A percentile compares a stretch with the other conserved stretches of the same genome.
These are phyloP conservation scores for Candida ficus DNA, from an alignment of 805 yeast genomes.

Conservation along the genomic window DNA sequence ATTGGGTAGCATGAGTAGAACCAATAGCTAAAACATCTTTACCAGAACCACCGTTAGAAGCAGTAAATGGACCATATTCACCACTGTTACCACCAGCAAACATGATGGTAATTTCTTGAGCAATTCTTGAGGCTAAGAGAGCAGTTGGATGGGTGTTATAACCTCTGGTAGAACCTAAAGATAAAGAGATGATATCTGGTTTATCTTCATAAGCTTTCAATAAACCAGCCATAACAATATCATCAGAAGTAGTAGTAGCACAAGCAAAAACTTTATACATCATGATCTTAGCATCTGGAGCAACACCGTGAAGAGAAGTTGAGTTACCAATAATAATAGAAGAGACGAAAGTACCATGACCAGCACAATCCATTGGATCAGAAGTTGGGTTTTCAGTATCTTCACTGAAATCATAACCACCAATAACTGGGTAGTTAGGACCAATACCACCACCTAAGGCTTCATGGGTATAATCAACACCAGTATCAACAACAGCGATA, in stretches of 20 bases:
- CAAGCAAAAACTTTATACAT: slow-evolving; percentile 15
- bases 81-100: slow-evolving; percentile 18
- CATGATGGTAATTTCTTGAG: slow-evolving; percentile 10
- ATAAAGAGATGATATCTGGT: slow-evolving; percentile 12
- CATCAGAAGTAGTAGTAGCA: slow-evolving; percentile 8
- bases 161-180: slow-evolving; percentile 13
- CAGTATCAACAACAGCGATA: slow-evolving; percentile 9
- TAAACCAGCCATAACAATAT: slow-evolving; percentile 14
- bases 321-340: slow-evolving; percentile 12
- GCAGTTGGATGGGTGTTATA: slow-evolving; percentile 12
- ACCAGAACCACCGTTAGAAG: slow-evolving; percentile 14
- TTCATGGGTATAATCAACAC: slow-evolving; percentile 8
- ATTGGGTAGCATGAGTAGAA: slow-evolving; percentile 11
- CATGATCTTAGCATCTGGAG: slow-evolving; percentile 14
- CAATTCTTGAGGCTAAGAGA: slow-evolving; percentile 9
- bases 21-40: slow-evolving; percentile 12
- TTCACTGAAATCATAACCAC: slow-evolving; percentile 13
- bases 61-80: slow-evolving; percentile 9
- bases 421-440: slow-evolving; percentile 8
- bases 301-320: slow-evolving; percentile 11
- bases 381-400: slow-evolving; percentile 8
- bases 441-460: slow-evolving; percentile 12
- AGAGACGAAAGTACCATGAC: slow-evolving; percentile 19
- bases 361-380: slow-evolving; percentile 16
- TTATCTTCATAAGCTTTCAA: slow-evolving; percentile 13